Percentiles rank a stretch among this genome's conserved stretches.
Conservation (phyloP, 1,139 yeast species). For the Saccharomyces hybrid region DNA sequence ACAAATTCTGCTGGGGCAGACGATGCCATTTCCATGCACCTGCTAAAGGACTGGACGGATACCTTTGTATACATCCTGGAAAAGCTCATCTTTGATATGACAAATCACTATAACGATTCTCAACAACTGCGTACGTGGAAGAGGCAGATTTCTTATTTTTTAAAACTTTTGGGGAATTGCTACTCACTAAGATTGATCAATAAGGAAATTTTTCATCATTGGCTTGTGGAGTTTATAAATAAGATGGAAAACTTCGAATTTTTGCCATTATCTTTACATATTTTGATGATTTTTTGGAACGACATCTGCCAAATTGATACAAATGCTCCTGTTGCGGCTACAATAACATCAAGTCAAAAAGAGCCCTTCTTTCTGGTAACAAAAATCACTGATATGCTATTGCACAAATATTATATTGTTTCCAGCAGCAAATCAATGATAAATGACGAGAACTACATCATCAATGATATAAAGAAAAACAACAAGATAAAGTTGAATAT, state of each 20-base stretch:
- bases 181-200: constrained; percentile 65
- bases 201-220: constrained; percentile 50
- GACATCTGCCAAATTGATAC: constrained; percentile 36
- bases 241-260: constrained; percentile 41
- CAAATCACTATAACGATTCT: constrained; percentile 25
- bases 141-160: constrained; percentile 48
- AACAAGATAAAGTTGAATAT: constrained; percentile 28
- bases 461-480: constrained; percentile 35
- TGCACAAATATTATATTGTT: constrained; percentile 35
- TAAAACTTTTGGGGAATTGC: constrained; percentile 54
- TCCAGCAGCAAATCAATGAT: constrained; percentile 31
- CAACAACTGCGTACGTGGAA: constrained; percentile 39
- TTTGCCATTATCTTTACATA: constrained; percentile 46
- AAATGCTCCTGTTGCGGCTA: constrained; percentile 2
- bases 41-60: constrained; percentile 85
- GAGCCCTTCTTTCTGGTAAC: constrained; percentile 41
- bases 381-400: constrained; percentile 50
- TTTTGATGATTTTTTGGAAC: constrained; percentile 65
- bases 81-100: constrained; percentile 28
- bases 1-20: constrained; percentile 20
- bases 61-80: constrained; percentile 25
- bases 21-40: constrained; percentile 42
- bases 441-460: constrained; percentile 32
- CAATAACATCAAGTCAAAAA: constrained; percentile 1
- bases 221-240: constrained; percentile 53